A percentile compares a stretch with the other conserved stretches of the same genome.
Conservation (phyloP, 2,329 filamentous ascomycete genomes). For the Colletotrichum sp. region DNA sequence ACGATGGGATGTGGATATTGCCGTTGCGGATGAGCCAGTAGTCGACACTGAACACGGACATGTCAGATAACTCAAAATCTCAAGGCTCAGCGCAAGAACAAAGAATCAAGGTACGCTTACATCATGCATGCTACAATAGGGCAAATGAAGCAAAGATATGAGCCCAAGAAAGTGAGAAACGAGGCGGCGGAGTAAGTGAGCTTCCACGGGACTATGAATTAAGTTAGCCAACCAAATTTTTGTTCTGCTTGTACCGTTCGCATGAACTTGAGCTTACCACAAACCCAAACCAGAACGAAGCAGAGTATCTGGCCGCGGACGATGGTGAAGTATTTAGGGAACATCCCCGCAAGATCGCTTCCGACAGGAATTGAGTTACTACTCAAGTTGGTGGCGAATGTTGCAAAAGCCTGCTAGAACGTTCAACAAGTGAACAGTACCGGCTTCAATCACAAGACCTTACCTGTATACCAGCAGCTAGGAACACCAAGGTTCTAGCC, state of each 20-base stretch:
- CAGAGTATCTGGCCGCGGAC: not conserved
- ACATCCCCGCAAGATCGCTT: not conserved
- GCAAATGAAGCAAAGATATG: not conserved
- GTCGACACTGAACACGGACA: not conserved
- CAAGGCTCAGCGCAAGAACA: not conserved
- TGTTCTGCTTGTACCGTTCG: not conserved
- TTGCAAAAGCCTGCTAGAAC: not conserved
- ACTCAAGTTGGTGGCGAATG: not conserved
- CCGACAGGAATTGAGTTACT: constrained; percentile 2
- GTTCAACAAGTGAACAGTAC: rapidly evolving
- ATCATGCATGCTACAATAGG: not conserved
- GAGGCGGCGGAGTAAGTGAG: not conserved
- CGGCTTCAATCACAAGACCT: rapidly evolving
- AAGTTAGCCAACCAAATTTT: not conserved
- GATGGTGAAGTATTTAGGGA: not conserved
- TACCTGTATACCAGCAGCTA: not conserved
- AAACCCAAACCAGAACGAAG: not conserved
- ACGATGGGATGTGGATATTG: not conserved
- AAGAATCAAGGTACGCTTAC: not conserved
- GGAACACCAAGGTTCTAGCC: not conserved
- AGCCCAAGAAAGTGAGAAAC: not conserved
- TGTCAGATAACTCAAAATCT: not conserved
- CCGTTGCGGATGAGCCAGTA: not conserved
- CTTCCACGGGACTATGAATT: not conserved
- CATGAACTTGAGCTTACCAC: not conserved